Conservation (phyloP, 2,329 filamentous ascomycete genomes). For the Penicillium carneum region DNA sequence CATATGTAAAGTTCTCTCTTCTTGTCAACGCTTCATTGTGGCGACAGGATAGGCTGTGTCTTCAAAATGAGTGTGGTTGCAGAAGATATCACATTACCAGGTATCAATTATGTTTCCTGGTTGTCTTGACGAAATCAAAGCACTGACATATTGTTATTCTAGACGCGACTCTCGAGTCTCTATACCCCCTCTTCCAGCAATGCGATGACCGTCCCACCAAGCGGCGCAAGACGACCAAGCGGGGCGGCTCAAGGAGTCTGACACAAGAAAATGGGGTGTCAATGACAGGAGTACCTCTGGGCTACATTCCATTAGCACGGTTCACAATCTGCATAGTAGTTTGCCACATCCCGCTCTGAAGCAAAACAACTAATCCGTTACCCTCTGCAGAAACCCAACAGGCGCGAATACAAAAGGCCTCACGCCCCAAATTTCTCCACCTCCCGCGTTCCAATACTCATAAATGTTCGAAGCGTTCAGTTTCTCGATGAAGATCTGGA, state of each 20-base stretch:
- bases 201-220: constrained; percentile 39
- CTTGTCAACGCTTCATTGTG: neutral
- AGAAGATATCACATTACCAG: constrained; percentile 22
- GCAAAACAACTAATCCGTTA: constrained; percentile 19
- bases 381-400: constrained; percentile 31
- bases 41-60: constrained; percentile 2
- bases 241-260: constrained; percentile 30
- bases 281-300: constrained; percentile 30
- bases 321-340: constrained; percentile 43
- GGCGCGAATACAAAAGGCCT: neutral
- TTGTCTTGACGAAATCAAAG: neutral
- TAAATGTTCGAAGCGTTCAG: constrained; percentile 22
- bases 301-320: constrained; percentile 46
- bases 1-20: neutral
- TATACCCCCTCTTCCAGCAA: constrained; percentile 37
- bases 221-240: constrained; percentile 43
- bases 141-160: constrained; percentile 19
- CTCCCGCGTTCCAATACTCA: constrained; percentile 32
- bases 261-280: constrained; percentile 28
- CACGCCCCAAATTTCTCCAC: neutral
- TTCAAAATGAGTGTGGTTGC: constrained; percentile 27
- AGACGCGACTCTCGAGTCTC: constrained; percentile 36
- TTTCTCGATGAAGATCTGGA: constrained; percentile 3
- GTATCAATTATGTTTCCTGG: constrained; percentile 12
- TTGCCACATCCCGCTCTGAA: constrained; percentile 17